A percentile compares a stretch with the other conserved stretches of the same genome.
These are phyloP conservation scores for Globisporangium spinosum DNA, from an alignment of 352 stramenopile species.

Conservation along the genomic window DNA sequence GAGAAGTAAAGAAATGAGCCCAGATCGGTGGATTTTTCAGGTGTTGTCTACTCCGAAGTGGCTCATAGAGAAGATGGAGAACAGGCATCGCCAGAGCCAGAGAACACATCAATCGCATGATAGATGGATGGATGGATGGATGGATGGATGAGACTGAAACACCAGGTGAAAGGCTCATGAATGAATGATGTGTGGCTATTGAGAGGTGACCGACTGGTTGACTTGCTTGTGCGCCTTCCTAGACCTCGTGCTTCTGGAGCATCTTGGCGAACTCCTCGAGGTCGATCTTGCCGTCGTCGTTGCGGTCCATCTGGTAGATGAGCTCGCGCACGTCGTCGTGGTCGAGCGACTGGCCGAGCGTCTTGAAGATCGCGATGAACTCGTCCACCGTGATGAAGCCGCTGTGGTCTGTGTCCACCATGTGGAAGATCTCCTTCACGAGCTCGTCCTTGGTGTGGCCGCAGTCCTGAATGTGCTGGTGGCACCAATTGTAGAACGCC, in stretches of 20 bases:
- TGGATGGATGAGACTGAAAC: not conserved
- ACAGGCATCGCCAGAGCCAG: slow-evolving; percentile 18
- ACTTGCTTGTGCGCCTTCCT: slow-evolving; percentile 6
- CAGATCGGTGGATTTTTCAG: not conserved
- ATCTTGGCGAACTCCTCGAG: slow-evolving; percentile 70
- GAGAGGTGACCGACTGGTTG: not conserved
- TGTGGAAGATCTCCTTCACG: slow-evolving; percentile 65
- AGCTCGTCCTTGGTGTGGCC: slow-evolving; percentile 52
- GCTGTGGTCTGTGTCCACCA: slow-evolving; percentile 61
- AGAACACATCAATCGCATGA: slow-evolving; percentile 2
- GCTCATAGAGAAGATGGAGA: slow-evolving; percentile 12
- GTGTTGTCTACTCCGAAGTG: not conserved
- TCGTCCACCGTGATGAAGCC: slow-evolving; percentile 70
- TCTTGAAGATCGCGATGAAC: slow-evolving; percentile 71
- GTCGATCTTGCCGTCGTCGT: slow-evolving; percentile 74
- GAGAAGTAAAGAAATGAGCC: slow-evolving; percentile 10
- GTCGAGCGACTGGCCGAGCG: slow-evolving; percentile 61
- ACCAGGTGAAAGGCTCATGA: not conserved
- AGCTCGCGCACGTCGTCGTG: slow-evolving; percentile 72
- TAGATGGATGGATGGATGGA: slow-evolving; percentile 14
- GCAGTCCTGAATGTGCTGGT: slow-evolving; percentile 51
- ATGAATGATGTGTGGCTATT: slow-evolving; percentile 5
- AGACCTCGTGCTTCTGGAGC: slow-evolving; percentile 68
- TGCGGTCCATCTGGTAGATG: slow-evolving; percentile 72
- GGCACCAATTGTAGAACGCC: slow-evolving; percentile 72